Conservation (phyloP, 495 filamentous ascomycete species). For the Parathielavia hyrcaniae region DNA sequence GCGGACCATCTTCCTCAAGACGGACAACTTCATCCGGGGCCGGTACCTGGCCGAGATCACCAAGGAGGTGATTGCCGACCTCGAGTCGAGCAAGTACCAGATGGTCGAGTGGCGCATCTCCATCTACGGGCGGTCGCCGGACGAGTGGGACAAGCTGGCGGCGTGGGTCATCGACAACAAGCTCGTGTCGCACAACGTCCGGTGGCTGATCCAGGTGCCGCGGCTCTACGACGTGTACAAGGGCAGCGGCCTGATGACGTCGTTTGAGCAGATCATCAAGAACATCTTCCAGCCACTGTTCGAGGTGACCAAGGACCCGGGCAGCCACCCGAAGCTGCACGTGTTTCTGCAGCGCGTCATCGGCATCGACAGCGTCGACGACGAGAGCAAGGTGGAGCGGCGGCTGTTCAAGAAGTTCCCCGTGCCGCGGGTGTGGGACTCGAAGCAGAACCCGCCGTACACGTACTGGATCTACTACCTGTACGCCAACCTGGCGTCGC, state of each 20-base stretch:
- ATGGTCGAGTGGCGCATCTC: slow-evolving; percentile 99
- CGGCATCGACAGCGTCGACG: slow-evolving; percentile 95
- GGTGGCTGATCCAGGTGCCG: slow-evolving; percentile 94
- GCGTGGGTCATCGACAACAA: slow-evolving; percentile 99
- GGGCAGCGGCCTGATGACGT: slow-evolving; percentile 72
- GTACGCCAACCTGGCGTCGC: slow-evolving; percentile 85
- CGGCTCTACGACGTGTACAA: slow-evolving; percentile 96
- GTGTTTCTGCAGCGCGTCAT: slow-evolving; percentile 92
- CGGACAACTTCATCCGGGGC: slow-evolving; percentile 94
- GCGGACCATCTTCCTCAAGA: slow-evolving; percentile 95
- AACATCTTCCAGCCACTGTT: slow-evolving; percentile 94
- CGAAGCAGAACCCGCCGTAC: slow-evolving; percentile 93
- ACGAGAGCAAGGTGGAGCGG: slow-evolving; percentile 93
- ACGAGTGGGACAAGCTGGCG: slow-evolving; percentile 97
- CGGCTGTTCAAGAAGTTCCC: slow-evolving; percentile 91
- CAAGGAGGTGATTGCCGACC: slow-evolving; percentile 93
- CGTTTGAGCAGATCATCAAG: slow-evolving; percentile 82
- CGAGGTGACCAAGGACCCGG: slow-evolving; percentile 84
- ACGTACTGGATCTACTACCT: slow-evolving; percentile 99
- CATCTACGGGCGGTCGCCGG: slow-evolving; percentile 82
- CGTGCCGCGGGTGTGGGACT: slow-evolving; percentile 77
- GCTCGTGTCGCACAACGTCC: slow-evolving; percentile 92
- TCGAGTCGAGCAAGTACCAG: slow-evolving; percentile 98
- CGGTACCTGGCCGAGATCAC: slow-evolving; percentile 96
- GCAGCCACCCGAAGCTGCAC: slow-evolving; percentile 85